These are phyloP conservation scores for Aspergillus carbonarius DNA, from an alignment of 2,329 filamentous ascomycete species.

Conservation along the genomic window DNA sequence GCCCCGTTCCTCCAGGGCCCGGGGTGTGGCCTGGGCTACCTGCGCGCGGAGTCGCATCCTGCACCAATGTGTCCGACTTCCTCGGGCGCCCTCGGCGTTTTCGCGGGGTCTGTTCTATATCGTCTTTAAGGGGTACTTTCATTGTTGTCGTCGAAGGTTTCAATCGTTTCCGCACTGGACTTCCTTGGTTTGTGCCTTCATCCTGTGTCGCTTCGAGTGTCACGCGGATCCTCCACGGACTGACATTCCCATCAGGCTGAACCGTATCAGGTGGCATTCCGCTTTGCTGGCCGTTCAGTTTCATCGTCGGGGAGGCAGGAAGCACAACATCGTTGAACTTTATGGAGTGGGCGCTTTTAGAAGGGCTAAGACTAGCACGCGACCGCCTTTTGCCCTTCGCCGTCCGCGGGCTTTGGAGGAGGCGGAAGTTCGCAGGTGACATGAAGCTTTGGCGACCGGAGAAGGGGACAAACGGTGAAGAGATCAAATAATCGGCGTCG, in stretches of 20 bases:
- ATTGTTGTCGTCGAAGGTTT: constrained; percentile 37
- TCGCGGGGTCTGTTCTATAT: constrained; percentile 39
- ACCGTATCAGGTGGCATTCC: constrained; percentile 41
- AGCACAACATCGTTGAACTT: constrained; percentile 44
- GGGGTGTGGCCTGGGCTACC: constrained; percentile 35
- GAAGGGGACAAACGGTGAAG: constrained; percentile 42
- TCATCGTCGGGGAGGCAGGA: constrained; percentile 39
- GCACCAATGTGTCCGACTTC: constrained; percentile 38
- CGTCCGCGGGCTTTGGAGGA: constrained; percentile 32
- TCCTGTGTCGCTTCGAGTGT: constrained; percentile 50
- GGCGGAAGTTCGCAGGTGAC: constrained; percentile 36
- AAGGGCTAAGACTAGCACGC: constrained; percentile 37
- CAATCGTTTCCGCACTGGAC: constrained; percentile 32
- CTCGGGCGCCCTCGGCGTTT: constrained; percentile 44
- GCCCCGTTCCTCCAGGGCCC: constrained; percentile 26
- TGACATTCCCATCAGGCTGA: constrained; percentile 41
- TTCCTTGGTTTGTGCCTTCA: constrained; percentile 32
- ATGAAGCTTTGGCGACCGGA: constrained; percentile 39
- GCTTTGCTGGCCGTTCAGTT: constrained; percentile 27
- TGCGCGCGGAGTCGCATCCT: constrained; percentile 36
- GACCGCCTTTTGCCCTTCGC: constrained; percentile 28
- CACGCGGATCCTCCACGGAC: constrained; percentile 50
- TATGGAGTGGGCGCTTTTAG: constrained; percentile 41
- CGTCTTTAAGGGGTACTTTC: constrained; percentile 45
- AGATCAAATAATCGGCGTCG: constrained; percentile 44